phyloP scores from a whole-genome alignment of 1,284 basidiomycete species.

The Leucoagaricus sp. region DNA sequence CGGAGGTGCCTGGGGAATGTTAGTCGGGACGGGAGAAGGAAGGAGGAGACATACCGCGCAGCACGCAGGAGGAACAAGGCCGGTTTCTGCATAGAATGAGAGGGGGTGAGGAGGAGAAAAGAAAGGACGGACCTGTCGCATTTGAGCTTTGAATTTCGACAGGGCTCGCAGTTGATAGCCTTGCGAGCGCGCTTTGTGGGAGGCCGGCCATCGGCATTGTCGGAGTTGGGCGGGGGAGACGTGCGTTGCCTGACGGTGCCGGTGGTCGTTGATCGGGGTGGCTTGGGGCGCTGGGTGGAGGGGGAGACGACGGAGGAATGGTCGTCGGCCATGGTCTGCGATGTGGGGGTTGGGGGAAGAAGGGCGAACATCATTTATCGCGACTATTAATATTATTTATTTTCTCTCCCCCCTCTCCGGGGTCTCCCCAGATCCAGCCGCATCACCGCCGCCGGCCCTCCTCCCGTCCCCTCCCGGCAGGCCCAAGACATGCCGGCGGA shows the following conservation, averaged over 20 bases:
- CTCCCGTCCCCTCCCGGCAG: neutral
- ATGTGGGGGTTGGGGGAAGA: constrained; percentile 20
- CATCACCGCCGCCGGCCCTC: constrained; percentile 24
- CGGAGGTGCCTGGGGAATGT: constrained; percentile 59
- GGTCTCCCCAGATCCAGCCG: constrained; percentile 17
- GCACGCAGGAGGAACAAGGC: constrained; percentile 80
- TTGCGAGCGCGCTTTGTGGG: constrained; percentile 79
- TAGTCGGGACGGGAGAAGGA: constrained; percentile 21
- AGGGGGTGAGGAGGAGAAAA: constrained; percentile 9
- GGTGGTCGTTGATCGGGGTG: constrained; percentile 34
- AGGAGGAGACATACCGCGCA: constrained; percentile 54
- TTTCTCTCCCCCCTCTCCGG: constrained; percentile 8
- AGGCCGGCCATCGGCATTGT: constrained; percentile 49
- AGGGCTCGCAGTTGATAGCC: constrained; percentile 84
- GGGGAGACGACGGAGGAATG: constrained; percentile 37
- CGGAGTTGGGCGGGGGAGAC: constrained; percentile 43
- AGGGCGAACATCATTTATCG: constrained; percentile 12
- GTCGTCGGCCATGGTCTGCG: constrained; percentile 49
- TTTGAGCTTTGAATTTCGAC: constrained; percentile 81
- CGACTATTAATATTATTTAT: constrained; percentile 3
- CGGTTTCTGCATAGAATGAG: constrained; percentile 56
- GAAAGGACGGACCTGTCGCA: constrained; percentile 65
- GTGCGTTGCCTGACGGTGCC: constrained; percentile 49
- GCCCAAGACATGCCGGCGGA: constrained; percentile 7
- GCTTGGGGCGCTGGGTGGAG: constrained; percentile 43